A percentile compares a stretch with the other conserved stretches of the same genome.
Conservation (phyloP, 306 rosid genomes). For the Vicia faba region DNA sequence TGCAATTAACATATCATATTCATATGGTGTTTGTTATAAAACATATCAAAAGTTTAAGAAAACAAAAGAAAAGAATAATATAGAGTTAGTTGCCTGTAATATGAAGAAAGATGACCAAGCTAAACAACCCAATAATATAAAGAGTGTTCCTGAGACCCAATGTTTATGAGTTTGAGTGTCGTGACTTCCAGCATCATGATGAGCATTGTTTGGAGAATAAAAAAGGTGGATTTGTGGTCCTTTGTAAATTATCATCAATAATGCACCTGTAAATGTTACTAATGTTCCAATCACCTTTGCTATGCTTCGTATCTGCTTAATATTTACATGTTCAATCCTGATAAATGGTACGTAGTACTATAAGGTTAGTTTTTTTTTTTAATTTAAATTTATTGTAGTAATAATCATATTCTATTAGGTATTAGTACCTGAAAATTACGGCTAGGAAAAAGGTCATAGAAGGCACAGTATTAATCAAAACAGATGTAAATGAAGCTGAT, state of each 20-base stretch:
- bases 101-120: constrained; percentile 52
- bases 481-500: constrained; percentile 72
- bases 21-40: too few species aligned
- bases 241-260: constrained; percentile 71
- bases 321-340: constrained; percentile 49
- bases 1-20: constrained; percentile 28
- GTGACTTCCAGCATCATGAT: constrained; percentile 28
- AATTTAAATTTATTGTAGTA: too few species aligned
- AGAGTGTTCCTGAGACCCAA: constrained; percentile 46
- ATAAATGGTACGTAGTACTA: neutral
- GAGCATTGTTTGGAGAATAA: constrained; percentile 34
- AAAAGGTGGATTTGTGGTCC: constrained; percentile 62
- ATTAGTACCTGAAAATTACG: constrained; percentile 49
- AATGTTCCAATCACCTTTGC: constrained; percentile 66
- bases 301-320: constrained; percentile 52
- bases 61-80: neutral
- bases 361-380: neutral
- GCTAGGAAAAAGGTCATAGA: constrained; percentile 70
- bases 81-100: constrained; percentile 37
- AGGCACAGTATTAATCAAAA: constrained; percentile 69
- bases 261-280: constrained; percentile 62
- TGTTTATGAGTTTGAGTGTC: constrained; percentile 27
- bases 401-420: too few species aligned
- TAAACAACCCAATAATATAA: constrained; percentile 38
- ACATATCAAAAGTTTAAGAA: neutral